Evolutionary conservation across 306 rosid genomes (phyloP).

Genomic region (Psophocarpus tetragonolobus): DNA sequence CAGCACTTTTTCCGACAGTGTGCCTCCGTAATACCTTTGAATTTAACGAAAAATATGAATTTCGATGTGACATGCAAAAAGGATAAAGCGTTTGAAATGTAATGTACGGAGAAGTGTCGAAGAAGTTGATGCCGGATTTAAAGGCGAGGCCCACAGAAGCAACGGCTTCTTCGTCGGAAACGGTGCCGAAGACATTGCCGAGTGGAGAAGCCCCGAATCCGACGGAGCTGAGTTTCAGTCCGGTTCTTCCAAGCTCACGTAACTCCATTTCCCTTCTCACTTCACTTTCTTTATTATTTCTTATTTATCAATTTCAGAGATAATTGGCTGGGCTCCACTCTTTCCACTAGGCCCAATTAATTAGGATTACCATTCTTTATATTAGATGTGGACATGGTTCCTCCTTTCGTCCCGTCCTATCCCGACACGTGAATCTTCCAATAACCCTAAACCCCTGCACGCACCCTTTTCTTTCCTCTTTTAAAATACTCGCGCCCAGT

Average conservation of each 20-base stretch:
- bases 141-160: conserved; percentile 78
- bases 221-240: conserved; percentile 70
- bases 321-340: neutral
- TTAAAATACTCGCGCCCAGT: too few species aligned
- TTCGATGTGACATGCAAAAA: too few species aligned
- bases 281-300: too few species aligned
- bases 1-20: conserved; percentile 75
- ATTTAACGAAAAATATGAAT: neutral
- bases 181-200: conserved; percentile 81
- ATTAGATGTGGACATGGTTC: too few species aligned
- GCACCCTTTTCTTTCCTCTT: too few species aligned
- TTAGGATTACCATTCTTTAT: too few species aligned
- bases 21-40: conserved; percentile 80
- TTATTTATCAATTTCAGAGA: neutral
- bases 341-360: neutral
- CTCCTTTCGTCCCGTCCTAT: too few species aligned
- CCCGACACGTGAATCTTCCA: too few species aligned
- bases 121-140: conserved; percentile 81
- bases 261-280: conserved; percentile 35
- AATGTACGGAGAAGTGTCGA: conserved; percentile 88
- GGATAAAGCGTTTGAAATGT: too few species aligned
- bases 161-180: conserved; percentile 66
- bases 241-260: conserved; percentile 79
- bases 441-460: too few species aligned
- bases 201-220: conserved; percentile 98